Base-by-base conservation (phyloP, 495 filamentous ascomycete species). In the Bacidia gigantensis region DNA sequence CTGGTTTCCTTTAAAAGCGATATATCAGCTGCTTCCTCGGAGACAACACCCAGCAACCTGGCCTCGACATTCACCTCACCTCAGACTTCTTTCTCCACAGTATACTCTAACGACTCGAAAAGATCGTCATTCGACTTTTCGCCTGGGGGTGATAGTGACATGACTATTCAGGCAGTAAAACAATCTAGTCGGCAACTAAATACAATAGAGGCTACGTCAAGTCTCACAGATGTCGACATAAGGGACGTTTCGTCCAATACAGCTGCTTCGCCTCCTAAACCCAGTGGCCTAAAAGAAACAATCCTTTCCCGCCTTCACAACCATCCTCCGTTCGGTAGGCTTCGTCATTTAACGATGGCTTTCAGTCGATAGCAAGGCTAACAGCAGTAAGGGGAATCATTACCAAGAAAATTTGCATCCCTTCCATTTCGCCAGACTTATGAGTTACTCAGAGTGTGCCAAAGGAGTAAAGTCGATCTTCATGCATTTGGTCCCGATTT, bases 401-500 rank as follows among this genome's bases (percentile, higher is more conserved):
- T 35, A 14, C 29, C 29, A 7, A 14, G 14, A 35, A 7, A 35
- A 7, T 35, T 5, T 35, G 29, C 7, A 35, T 7, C 29, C 14
- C 29, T 73, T 2, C 62, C 68, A 3, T 55, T 77, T 22, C 61
- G 70, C 5, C 65, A 69, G 42, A 61, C 71, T 1, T 75, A 74
- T 51, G 73, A 75, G 49, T 26, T 74, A 45, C 64, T 66, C 25
- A 60, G 72, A 21, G 60, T 75, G 21, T 64, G 62, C 5, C 58
- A 62, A 11, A 54, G 62, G 1, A 74, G 67, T 63, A 49, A 58
- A 11, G 56, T 75, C 2, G 58, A 67, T 12, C 50, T 69, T 5
- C 52, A 63, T 3, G 47, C 56, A 2, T 70, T 74, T 54, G 50
- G 66, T 0, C 17, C 1, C n/a, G 42, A n/a, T 38, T 35, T 45